A percentile compares a stretch with the other conserved stretches of the same genome.
Evolutionary conservation across 1,284 basidiomycete genomes (phyloP).

Genomic region (Singerocomus rubriflavus): DNA sequence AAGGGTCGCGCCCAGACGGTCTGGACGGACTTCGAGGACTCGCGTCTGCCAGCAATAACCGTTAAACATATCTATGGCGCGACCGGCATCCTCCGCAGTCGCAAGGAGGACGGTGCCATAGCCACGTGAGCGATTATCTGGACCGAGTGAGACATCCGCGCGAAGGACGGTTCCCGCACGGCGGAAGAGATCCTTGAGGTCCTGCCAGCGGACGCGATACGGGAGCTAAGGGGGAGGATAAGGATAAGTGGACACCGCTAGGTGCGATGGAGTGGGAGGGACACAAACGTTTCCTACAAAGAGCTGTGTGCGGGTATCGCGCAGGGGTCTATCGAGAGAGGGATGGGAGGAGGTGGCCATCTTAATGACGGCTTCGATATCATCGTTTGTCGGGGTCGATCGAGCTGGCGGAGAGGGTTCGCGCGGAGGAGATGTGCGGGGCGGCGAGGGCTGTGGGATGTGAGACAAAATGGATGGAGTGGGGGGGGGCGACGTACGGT

Average conservation of each 20-base stretch:
- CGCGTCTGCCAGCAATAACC: conserved; percentile 91
- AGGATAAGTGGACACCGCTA: not conserved
- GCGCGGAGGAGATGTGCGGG: conserved; percentile 6
- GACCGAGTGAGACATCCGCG: conserved; percentile 90
- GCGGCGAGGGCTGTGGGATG: conserved; percentile 10
- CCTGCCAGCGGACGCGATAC: conserved; percentile 96
- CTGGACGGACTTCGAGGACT: conserved; percentile 85
- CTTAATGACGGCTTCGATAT: conserved; percentile 80
- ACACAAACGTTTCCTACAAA: conserved; percentile 85
- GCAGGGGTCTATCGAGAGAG: conserved; percentile 45
- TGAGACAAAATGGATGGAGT: not conserved
- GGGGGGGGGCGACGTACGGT: conserved; percentile 11
- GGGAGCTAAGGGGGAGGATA: conserved; percentile 68
- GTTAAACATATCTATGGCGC: conserved; percentile 88
- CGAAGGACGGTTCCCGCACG: conserved; percentile 93
- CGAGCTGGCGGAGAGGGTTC: conserved; percentile 20
- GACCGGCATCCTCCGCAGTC: conserved; percentile 86
- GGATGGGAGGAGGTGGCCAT: conserved; percentile 61
- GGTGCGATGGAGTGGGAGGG: not conserved
- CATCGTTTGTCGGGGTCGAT: conserved; percentile 59
- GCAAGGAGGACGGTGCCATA: conserved; percentile 93
- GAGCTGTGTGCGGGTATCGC: conserved; percentile 87
- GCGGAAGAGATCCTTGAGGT: conserved; percentile 96
- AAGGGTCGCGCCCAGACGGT: conserved; percentile 53
- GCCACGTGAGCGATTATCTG: conserved; percentile 89